Evolutionary conservation across 2,329 filamentous ascomycete genomes (phyloP), one percentile per base, ranked within the genome.

Genomic region (Ophiostoma himal-ulmi): DNA sequence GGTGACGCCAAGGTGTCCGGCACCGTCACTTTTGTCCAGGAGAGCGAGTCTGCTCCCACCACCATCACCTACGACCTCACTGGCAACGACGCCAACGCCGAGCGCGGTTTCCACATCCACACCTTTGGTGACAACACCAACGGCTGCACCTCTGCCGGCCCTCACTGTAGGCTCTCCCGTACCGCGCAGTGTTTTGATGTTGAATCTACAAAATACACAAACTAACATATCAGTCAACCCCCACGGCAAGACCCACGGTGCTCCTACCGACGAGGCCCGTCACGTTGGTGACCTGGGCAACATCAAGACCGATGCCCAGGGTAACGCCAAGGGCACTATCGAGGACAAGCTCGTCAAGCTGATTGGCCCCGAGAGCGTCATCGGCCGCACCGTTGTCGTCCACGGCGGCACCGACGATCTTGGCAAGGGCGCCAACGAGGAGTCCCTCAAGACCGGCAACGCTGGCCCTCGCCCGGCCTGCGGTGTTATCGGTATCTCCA

Each of bases 51-150:
- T 77, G 83, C 87, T 77, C 88, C 90, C 76, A 98, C 95, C 80
- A 94, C 86, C 81, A 87, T 99, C 84, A 88, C 90, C 79, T 99
- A 92, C 90, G 88, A 97, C 83, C 93, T 99, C 83, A 86, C 87
- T 73, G 94, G 95, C 83, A 86, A 97, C 83, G 94, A 98, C 80
- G 79, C 94, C 83, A 97, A 96, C 82, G 94, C 95, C 79, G 88
- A 96, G 89, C 94, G 95, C 83, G 95, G 93, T 82, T 93, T 98
- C 88, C 95, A 99, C 87, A 90, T 99, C 79, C 95, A 99, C 86
- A 92, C 95, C 82, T 99, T 97, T 79, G 95, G 95, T 81, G 95
- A 98, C 88, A 98, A 98, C 88, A 98, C 95, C 87, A 99, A 99
- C 84, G 95, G 95, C 82, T 99, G 95, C 91, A 98, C 94, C 75